Evolutionary conservation across 2,329 filamentous ascomycete genomes (phyloP).

Genomic region (Blastomyces percursus): DNA sequence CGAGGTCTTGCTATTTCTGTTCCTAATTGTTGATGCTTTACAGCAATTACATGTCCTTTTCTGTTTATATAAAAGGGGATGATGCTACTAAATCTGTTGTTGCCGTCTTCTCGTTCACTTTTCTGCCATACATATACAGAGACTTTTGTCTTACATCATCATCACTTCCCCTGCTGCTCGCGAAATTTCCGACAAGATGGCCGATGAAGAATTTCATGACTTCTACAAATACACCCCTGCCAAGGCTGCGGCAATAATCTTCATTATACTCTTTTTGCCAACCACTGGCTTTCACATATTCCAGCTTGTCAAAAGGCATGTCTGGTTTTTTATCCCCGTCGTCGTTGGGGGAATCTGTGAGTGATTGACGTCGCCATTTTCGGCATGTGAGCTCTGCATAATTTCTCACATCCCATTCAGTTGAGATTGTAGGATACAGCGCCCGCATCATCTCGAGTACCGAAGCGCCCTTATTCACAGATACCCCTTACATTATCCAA

Average conservation of each 20-base stretch:
- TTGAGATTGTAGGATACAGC: slow-evolving; percentile 13
- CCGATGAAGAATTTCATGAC: slow-evolving; percentile 8
- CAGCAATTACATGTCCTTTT: background rate
- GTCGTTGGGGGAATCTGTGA: slow-evolving; percentile 23
- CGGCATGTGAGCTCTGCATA: background rate
- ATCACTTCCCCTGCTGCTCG: slow-evolving; percentile 5
- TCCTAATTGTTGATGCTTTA: background rate
- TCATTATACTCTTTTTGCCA: slow-evolving; percentile 34
- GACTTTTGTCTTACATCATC: background rate
- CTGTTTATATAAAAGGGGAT: background rate
- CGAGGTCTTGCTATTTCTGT: background rate
- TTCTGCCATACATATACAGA: background rate
- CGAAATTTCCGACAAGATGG: slow-evolving; percentile 3
- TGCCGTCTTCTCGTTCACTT: background rate
- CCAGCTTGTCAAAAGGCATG: slow-evolving; percentile 27
- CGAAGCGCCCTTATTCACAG: slow-evolving; percentile 8
- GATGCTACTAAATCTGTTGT: background rate
- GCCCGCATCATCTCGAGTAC: slow-evolving; percentile 7
- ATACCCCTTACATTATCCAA: slow-evolving; percentile 21
- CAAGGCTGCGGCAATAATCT: slow-evolving; percentile 34
- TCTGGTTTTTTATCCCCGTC: slow-evolving; percentile 22
- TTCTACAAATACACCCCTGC: slow-evolving; percentile 32
- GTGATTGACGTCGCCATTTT: slow-evolving; percentile 5
- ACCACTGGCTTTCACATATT: slow-evolving; percentile 31
- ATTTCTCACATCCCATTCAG: slow-evolving; percentile 5